A percentile compares a stretch with the other conserved stretches of the same genome.
Evolutionary conservation across 2,329 filamentous ascomycete genomes (phyloP).

Genomic region (Plenodomus tracheiphilus): DNA sequence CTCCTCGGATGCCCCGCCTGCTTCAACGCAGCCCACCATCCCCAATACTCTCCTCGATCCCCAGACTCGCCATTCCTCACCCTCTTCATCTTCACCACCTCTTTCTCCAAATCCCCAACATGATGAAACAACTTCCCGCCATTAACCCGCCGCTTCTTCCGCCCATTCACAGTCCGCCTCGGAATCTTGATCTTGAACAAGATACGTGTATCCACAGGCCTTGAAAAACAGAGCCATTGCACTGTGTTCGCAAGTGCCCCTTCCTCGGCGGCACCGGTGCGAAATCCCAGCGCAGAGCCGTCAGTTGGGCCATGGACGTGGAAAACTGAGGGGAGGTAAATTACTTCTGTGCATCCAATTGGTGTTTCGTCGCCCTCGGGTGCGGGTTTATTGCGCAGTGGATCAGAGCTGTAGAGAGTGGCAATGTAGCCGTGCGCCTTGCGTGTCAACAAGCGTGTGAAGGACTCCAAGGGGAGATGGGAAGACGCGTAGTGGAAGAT

Average conservation of each 20-base stretch:
- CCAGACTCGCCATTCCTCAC: slow-evolving; percentile 21
- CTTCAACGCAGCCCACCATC: slow-evolving; percentile 43
- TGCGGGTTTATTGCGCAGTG: neutral
- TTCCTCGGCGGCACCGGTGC: slow-evolving; percentile 1
- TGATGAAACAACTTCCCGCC: slow-evolving; percentile 19
- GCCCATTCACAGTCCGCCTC: neutral
- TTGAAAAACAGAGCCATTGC: slow-evolving; percentile 28
- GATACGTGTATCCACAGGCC: slow-evolving; percentile 3
- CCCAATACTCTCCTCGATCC: slow-evolving; percentile 18
- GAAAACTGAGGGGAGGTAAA: slow-evolving; percentile 20
- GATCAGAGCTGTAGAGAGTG: slow-evolving; percentile 15
- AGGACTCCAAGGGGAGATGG: slow-evolving; percentile 3
- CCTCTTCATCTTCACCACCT: slow-evolving; percentile 4
- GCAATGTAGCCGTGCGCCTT: slow-evolving; percentile 14
- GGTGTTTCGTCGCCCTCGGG: slow-evolving; percentile 22
- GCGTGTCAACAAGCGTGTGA: slow-evolving; percentile 5
- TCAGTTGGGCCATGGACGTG: slow-evolving; percentile 18
- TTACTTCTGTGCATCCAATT: slow-evolving; percentile 18
- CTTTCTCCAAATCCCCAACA: slow-evolving; percentile 17
- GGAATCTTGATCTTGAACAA: slow-evolving; percentile 4
- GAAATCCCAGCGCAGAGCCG: slow-evolving; percentile 29
- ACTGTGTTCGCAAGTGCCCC: neutral
- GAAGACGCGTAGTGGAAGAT: slow-evolving; percentile 25
- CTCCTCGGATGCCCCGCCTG: slow-evolving; percentile 3
- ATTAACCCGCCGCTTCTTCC: neutral